Conservation (phyloP, 208 protist genomes). For the Tritrichomonas musculus region DNA sequence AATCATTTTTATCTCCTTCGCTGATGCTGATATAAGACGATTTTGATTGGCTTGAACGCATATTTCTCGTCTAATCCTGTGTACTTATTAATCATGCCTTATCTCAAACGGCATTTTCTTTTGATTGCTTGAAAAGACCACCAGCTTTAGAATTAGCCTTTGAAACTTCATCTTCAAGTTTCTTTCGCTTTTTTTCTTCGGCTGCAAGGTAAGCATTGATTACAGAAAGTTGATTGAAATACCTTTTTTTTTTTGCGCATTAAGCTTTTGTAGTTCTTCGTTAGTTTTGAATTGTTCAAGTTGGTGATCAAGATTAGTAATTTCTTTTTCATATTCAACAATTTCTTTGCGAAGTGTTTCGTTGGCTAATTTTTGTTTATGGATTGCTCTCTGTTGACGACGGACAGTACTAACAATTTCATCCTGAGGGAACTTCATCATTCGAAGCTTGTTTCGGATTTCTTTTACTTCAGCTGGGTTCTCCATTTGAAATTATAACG, state of each 20-base stretch:
- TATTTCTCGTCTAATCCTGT: too few species aligned
- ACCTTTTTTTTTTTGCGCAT: neutral
- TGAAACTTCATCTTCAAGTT: neutral
- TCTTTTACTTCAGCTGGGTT: slow-evolving; percentile 15
- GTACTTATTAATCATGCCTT: too few species aligned
- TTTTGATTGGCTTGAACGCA: too few species aligned
- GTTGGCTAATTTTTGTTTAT: slow-evolving; percentile 17
- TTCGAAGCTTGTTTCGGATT: too few species aligned
- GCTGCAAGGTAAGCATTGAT: neutral
- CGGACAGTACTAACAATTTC: too few species aligned
- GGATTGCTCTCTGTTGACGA: neutral
- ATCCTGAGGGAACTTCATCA: too few species aligned
- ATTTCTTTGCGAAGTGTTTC: neutral
- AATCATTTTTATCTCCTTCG: too few species aligned
- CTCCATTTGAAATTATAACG: too few species aligned
- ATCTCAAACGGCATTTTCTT: too few species aligned
- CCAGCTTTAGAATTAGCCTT: too few species aligned
- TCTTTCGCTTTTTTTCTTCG: neutral
- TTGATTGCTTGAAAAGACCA: too few species aligned
- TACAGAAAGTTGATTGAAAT: neutral
- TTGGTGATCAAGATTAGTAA: neutral
- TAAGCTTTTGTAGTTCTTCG: neutral
- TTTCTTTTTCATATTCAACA: neutral
- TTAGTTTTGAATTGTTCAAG: neutral
- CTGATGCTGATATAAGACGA: too few species aligned